Base-by-base conservation (phyloP, 2,329 filamentous ascomycete species). In the Aquanectria penicillioides region DNA sequence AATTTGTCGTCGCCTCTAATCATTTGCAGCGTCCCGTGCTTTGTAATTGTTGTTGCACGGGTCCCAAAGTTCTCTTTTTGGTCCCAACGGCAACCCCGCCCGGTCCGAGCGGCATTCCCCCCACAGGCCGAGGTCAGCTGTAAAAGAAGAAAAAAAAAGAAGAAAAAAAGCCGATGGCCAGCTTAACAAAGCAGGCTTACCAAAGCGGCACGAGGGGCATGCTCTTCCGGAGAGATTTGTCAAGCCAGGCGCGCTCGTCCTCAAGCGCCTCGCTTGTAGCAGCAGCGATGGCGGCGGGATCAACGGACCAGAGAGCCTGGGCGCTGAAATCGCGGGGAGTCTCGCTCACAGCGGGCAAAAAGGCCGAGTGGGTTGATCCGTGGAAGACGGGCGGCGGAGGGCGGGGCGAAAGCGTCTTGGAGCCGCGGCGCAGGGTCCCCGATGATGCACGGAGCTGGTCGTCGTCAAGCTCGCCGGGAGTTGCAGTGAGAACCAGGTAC, bases 281-380 rank as follows among this genome's bases (percentile, higher is more conserved):
- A n/a, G n/a, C n/a, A n/a, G n/a, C n/a, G 17, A 52, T 47, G 11
- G 57, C 59, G 26, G 62, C 61, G 18, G 57, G 59, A 17, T 62
- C 57, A 11, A 55, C 26, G 43, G 50, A 55, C 69, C 69, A 71
- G 23, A 71, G 61, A 25, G 44, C 64, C 43, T 71, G 69, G n/a
- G 65, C 41, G 31, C 57, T 63, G 54, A 71, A 71, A 52, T 71
- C 69, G 29, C 68, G 67, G 26, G 69, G 67, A 17, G 66, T 67
- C 31, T 70, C 68, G 53, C 63, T 61, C 33, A 53, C 65, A 9
- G 59, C 64, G 18, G 65, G 62, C 9, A 64, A 52, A 54, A 70
- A 70, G 36, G 61, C 66, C 25, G 68, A 70, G 29, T 53, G 51
- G 13, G 68, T 59, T 28, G 59, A 61, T 7, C 63, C 64, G 29